Evolutionary conservation across 2,329 filamentous ascomycete species (phyloP), one percentile per base, ranked within the genome.

Genomic region (Apiospora sp.): DNA sequence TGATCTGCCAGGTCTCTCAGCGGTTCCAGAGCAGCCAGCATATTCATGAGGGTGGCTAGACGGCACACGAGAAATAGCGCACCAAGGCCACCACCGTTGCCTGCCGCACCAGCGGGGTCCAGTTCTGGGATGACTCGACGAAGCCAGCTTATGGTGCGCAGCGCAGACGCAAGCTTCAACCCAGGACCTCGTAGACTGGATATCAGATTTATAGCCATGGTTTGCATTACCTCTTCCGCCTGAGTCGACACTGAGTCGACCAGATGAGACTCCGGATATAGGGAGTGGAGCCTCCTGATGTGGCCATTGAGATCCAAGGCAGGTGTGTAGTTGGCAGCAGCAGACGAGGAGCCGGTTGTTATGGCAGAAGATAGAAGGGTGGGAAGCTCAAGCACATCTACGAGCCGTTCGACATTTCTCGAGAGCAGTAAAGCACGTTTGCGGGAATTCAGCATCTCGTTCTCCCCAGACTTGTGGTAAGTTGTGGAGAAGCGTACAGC

Each of bases 271-370:
- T 92, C 87, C 0, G 95, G 93, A 80, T 98, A 97, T 41, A 98
- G 86, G 0, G 91, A 90, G 74, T 95, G 91, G 7, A 99, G 87
- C 10, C 96, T 91, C 77, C 94, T 94, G 80, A 98, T 96, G 81
- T 98, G 96, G n/a, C 94, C 92, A 80, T 97, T 93, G 2, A 99
- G 87, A 81, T 99, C 96, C 46, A 99, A 87, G 0, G 95, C 95
- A 0, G 94, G 94, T 2, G 95, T 92, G 84, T 98, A 97, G 76
- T 94, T 97, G 73, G 91, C 90, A 4, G 90, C 86, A 4, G 83
- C 76, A 2, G 83, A 80, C n/a, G 83, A 84, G n/a, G 87, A 83
- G 37, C 87, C 87, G 1, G 88, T 84, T 3, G 89, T 89, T 72
- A 95, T 92, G 67, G 95, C 92, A 1, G 95, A 95, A 16, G 93